These are phyloP conservation scores for Venturia carpophila DNA, from an alignment of 2,329 filamentous ascomycete species.

Conservation along the genomic window DNA sequence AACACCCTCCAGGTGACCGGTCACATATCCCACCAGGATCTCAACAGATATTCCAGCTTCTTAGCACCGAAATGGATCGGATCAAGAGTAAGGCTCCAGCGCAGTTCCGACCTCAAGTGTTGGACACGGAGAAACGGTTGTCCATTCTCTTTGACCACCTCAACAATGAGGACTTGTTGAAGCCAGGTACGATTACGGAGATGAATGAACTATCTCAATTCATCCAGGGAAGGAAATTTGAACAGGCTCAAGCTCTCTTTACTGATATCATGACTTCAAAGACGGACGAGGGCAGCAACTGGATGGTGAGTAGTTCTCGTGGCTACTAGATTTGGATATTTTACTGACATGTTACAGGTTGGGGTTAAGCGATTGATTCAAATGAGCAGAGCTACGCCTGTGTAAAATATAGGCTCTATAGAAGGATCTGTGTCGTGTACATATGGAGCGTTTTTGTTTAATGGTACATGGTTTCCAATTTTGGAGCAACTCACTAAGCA, in stretches of 20 bases:
- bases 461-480: not conserved
- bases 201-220: constrained; percentile 48
- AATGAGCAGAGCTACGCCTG: constrained; percentile 32
- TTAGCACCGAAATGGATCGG: constrained; percentile 78
- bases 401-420: not conserved
- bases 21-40: constrained; percentile 77
- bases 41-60: constrained; percentile 70
- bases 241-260: constrained; percentile 38
- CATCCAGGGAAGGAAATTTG: constrained; percentile 37
- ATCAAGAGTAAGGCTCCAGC: constrained; percentile 78
- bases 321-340: not conserved
- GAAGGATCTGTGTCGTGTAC: not conserved
- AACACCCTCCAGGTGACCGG: constrained; percentile 59
- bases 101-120: constrained; percentile 81
- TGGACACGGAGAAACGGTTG: constrained; percentile 87
- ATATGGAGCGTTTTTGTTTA: constrained; percentile 3
- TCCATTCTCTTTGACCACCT: constrained; percentile 93
- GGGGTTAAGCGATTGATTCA: constrained; percentile 34
- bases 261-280: constrained; percentile 41
- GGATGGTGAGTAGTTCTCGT: constrained; percentile 38
- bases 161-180: constrained; percentile 88
- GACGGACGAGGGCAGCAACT: constrained; percentile 42
- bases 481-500: not conserved
- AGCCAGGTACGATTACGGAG: constrained; percentile 65
- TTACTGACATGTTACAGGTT: constrained; percentile 24